Conservation (phyloP, 2,329 filamentous ascomycete genomes). For the Dactylella cylindrospora region DNA sequence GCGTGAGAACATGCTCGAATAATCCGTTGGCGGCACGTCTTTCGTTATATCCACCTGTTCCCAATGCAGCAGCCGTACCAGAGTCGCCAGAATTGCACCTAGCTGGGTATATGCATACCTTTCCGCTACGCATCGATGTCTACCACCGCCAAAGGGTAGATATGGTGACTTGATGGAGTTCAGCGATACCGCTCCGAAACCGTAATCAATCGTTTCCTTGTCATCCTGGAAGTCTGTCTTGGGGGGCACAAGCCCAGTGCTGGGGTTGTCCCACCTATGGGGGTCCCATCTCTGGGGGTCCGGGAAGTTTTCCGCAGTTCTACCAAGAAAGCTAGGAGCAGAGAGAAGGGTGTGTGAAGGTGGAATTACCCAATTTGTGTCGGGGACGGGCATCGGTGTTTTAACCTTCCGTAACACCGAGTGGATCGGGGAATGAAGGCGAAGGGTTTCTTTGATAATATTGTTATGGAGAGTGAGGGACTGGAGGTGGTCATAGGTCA, state of each 20-base stretch:
- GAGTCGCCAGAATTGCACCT: conserved; percentile 75
- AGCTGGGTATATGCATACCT: conserved; percentile 94
- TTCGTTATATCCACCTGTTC: conserved; percentile 71
- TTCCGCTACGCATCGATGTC: conserved; percentile 94
- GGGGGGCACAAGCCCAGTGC: conserved; percentile 57
- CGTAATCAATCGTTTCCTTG: conserved; percentile 82
- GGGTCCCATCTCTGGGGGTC: conserved; percentile 83
- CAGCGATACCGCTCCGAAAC: conserved; percentile 89
- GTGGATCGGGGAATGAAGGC: conserved; percentile 89
- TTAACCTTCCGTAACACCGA: conserved; percentile 93
- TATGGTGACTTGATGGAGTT: conserved; percentile 79
- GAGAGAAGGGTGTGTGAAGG: conserved; percentile 78
- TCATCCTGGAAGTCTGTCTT: conserved; percentile 58
- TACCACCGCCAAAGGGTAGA: conserved; percentile 87
- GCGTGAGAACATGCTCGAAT: conserved; percentile 70
- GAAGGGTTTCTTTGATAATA: conserved; percentile 87
- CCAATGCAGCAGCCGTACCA: conserved; percentile 79
- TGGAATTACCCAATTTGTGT: conserved; percentile 80
- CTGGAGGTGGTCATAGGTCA: conserved; percentile 75
- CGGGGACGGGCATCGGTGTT: conserved; percentile 77
- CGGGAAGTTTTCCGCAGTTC: conserved; percentile 74
- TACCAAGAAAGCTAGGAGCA: conserved; percentile 77
- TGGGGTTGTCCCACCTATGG: conserved; percentile 76
- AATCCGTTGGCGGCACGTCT: conserved; percentile 69
- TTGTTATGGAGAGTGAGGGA: conserved; percentile 79